Evolutionary conservation across 257 asterid genomes (phyloP).

Genomic region (Scutellaria barbata): DNA sequence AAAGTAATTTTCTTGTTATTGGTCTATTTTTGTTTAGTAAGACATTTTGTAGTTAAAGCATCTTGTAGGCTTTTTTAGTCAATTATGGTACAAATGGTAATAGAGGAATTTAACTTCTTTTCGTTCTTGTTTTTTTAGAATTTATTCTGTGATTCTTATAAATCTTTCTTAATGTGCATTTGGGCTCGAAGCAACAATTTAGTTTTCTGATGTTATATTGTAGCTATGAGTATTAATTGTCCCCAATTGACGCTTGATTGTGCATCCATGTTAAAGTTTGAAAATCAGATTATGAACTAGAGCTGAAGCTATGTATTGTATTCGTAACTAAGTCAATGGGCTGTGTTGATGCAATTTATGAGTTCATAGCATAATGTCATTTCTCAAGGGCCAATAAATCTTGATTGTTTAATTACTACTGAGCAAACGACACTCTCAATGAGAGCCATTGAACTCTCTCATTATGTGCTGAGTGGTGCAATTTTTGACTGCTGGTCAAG

Average conservation of each 20-base stretch:
- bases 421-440: slow-evolving; percentile 1
- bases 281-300: neutral
- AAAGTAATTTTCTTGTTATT: neutral
- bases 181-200: slow-evolving; percentile 9
- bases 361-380: slow-evolving; percentile 9
- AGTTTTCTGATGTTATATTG: neutral
- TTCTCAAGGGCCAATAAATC: slow-evolving; percentile 10
- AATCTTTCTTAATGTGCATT: slow-evolving; percentile 3
- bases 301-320: slow-evolving; percentile 19
- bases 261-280: slow-evolving; percentile 1
- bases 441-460: slow-evolving; percentile 25
- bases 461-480: slow-evolving; percentile 10
- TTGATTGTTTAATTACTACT: slow-evolving; percentile 6
- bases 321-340: slow-evolving; percentile 1
- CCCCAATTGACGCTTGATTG: neutral
- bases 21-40: slow-evolving; percentile 12
- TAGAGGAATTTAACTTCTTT: neutral
- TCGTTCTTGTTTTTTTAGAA: neutral
- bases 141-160: neutral
- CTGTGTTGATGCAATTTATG: neutral
- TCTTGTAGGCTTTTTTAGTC: slow-evolving; percentile 9
- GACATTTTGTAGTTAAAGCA: neutral
- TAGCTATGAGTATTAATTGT: neutral
- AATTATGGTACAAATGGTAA: slow-evolving; percentile 13
- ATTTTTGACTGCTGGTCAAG: slow-evolving; percentile 27